Evolutionary conservation across 106 monocot genomes (phyloP).

Genomic region (Posidonia australis): DNA sequence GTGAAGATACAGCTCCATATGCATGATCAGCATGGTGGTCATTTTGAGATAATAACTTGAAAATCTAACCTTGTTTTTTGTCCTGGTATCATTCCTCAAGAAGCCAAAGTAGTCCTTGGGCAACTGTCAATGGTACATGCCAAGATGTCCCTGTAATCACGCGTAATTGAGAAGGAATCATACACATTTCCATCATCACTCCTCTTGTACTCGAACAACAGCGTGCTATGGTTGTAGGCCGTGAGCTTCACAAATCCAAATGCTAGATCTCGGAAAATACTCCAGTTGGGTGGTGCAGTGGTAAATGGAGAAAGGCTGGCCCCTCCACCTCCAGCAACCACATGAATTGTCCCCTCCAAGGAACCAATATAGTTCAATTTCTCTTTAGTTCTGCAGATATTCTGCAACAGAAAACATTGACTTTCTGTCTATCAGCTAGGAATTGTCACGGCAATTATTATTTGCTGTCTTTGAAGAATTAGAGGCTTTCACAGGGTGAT

Average conservation of each 20-base stretch:
- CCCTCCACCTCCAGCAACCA: constrained; percentile 82
- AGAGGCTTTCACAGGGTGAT: no score
- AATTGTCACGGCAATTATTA: no score
- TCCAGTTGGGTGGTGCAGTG: constrained; percentile 39
- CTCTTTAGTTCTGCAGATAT: constrained; percentile 17
- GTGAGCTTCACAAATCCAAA: constrained; percentile 77
- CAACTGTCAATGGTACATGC: constrained; percentile 61
- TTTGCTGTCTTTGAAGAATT: no score
- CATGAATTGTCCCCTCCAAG: constrained; percentile 67
- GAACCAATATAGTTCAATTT: constrained; percentile 42
- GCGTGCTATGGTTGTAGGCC: constrained; percentile 53
- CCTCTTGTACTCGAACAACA: constrained; percentile 72
- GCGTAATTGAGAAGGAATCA: constrained; percentile 61
- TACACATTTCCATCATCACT: constrained; percentile 66
- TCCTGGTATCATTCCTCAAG: constrained; percentile 17
- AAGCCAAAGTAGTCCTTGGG: constrained; percentile 51
- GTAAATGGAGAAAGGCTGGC: constrained; percentile 49
- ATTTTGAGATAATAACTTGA: no score
- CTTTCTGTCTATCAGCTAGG: no score
- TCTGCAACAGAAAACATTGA: neutral
- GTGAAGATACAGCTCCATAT: no score
- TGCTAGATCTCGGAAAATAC: constrained; percentile 49
- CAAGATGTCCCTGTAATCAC: constrained; percentile 70
- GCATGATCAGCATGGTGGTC: no score
- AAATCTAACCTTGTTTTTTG: no score